Evolutionary conservation across 208 protist species (phyloP), one percentile per base, ranked within the genome.

Genomic region (Leishmania turanica): DNA sequence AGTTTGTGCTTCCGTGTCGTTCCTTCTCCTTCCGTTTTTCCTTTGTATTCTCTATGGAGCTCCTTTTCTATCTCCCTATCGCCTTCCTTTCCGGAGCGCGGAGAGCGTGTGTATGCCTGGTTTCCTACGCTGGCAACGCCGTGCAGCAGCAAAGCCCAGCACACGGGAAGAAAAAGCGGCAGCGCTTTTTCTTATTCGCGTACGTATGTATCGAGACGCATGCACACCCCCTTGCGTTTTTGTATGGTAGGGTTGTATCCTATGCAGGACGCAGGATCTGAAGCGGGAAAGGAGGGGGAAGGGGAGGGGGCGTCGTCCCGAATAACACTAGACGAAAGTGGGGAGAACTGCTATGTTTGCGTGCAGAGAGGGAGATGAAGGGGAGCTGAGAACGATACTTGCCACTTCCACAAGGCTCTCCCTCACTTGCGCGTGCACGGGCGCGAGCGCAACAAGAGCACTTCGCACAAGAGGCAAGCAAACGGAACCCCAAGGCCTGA

Each of bases 351-450:
- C 68, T 73, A 6, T 34, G 45, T 31, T 49, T 53, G 21, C n/a
- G 45, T 53, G 68, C 42, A 17, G 17, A 73, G 42, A 31, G 3
- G 68, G 40, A 42, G 42, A 53, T 53, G 42, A 31, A 15, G 45
- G 40, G 68, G 42, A 53, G 7, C 40, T 73, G 68, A 49, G 68
- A 73, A 54, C 68, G 68, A 73, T 73, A 73, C 45, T 19, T 73
- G 27, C 21, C 42, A 73, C 68, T 7, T 53, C 27, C 45, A 53
- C 13, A 21, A 73, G 24, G 11, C 45, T 73, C 45, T 73, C 51
- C 56, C 40, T 15, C 42, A 34, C 27, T 65, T 40, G 40, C 24
- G 19, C 37, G 19, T n/a, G 17, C 40, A 66, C n/a, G 3, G 21
- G 15, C 21, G 37, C 31, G 56, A 40, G 72, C 64, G 51, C 31